Evolutionary conservation across 2,329 filamentous ascomycete species (phyloP), one percentile per base, ranked within the genome.

Genomic region (Nemania bipapillata): DNA sequence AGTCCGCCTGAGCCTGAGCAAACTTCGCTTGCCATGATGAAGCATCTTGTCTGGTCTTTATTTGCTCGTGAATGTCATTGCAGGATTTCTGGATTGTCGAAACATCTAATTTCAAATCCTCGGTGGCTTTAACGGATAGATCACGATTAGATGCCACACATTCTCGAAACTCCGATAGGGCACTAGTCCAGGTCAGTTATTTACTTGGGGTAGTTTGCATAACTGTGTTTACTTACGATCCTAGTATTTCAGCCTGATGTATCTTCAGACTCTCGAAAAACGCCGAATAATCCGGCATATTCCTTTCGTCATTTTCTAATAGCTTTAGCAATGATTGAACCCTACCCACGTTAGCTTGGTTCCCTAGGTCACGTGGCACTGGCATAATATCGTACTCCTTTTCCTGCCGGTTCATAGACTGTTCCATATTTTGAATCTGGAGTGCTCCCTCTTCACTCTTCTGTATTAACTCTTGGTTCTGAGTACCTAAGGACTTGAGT

Each of bases 321-420:
- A 49, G 49, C 35, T 67, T 53, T 1, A 72, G 42, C 11, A 77
- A 60, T 15, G 61, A 60, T 37, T 74, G 57, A n/a, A 75, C 71
- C 24, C 76, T 77, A 64, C 2, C 1, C 1, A 2, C 7, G 45
- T 71, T 71, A 64, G 72, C 65, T 40, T 42, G 37, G n/a, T 42
- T 52, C 40, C 15, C n/a, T 4, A n/a, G 6, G 24, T 17, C 60
- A 12, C 50, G 12, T 1, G 15, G 24, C 8, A 32, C 32, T 4
- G 15, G n/a, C 45, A 15, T n/a, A n/a, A n/a, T n/a, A n/a, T n/a
- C 73, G 67, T 68, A 76, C 76, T 70, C 70, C 35, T 72, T 53
- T 35, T 70, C 69, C 63, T 77, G 74, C 42, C 73, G 53, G 8
- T 32, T 55, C 20, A 74, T 50, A 24, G 22, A 63, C 0, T 28